Evolutionary conservation across 2,329 filamentous ascomycete genomes (phyloP).

Genomic region (Claviceps africana): DNA sequence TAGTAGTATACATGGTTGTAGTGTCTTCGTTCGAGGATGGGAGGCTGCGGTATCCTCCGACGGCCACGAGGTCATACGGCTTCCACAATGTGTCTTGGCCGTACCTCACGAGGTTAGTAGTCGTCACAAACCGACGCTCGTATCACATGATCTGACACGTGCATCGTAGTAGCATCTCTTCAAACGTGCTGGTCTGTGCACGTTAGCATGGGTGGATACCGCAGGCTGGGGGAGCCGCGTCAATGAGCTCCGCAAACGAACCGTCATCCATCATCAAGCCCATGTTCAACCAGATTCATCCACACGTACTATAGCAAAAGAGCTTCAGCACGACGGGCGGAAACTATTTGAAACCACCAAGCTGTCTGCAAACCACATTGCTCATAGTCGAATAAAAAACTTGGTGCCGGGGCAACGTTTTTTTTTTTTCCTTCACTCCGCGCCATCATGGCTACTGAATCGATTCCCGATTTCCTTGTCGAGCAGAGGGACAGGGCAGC

Average conservation of each 20-base stretch:
- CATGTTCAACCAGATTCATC: background rate
- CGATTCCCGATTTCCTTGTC: conserved; percentile 81
- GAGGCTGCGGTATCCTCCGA: background rate
- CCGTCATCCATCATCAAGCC: background rate
- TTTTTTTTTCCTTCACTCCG: background rate
- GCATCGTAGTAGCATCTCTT: background rate
- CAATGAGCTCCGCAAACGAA: background rate
- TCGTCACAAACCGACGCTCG: background rate
- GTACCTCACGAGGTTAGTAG: background rate
- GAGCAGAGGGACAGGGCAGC: conserved; percentile 81
- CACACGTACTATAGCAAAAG: too few species aligned
- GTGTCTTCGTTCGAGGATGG: background rate
- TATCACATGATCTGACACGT: background rate
- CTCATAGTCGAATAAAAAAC: background rate
- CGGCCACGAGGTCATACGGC: background rate
- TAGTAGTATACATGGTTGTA: conserved; percentile 41
- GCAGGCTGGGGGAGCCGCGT: conserved; percentile 19
- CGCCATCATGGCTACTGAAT: conserved; percentile 35
- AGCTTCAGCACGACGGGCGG: background rate
- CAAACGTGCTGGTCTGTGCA: background rate
- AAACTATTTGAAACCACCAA: background rate
- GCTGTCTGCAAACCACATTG: background rate
- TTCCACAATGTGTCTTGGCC: background rate
- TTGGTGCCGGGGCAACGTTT: background rate
- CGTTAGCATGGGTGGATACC: background rate